Conservation (phyloP, 306 rosid genomes). For the Pyrus bretschneideri region DNA sequence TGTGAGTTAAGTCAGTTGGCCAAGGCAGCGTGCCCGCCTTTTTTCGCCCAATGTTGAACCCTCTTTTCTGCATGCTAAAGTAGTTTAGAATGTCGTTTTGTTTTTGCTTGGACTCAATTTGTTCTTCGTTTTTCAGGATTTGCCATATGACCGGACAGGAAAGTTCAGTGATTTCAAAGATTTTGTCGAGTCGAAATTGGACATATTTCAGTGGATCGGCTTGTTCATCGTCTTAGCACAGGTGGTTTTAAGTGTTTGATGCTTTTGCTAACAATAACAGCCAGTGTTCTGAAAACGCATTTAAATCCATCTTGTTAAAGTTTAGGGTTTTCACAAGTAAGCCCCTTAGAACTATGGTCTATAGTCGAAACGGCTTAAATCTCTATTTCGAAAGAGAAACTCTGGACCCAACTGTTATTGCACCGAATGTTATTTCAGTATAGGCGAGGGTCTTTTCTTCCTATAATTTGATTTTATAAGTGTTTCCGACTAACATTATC, state of each 20-base stretch:
- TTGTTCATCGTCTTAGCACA: conserved; percentile 21
- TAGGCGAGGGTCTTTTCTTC: too few species aligned
- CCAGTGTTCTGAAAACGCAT: not conserved
- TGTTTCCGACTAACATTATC: not conserved
- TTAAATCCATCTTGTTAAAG: not conserved
- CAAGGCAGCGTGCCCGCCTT: not conserved
- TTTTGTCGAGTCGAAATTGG: conserved; percentile 29
- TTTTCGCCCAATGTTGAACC: not conserved
- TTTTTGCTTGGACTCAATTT: not conserved
- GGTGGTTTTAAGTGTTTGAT: conserved; percentile 13
- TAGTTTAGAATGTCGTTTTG: not conserved
- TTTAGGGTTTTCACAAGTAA: not conserved
- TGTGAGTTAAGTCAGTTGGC: not conserved
- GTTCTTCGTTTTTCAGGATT: conserved; percentile 21
- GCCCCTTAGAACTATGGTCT: too few species aligned
- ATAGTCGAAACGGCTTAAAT: too few species aligned
- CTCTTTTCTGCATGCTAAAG: too few species aligned
- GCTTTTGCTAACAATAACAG: not conserved
- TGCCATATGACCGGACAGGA: conserved; percentile 31
- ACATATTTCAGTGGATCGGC: conserved; percentile 24
- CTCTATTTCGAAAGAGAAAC: too few species aligned
- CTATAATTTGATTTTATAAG: too few species aligned
- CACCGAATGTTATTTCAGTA: too few species aligned
- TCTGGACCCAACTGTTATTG: too few species aligned
- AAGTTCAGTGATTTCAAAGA: conserved; percentile 28